Conservation (phyloP, 2,329 filamentous ascomycete genomes). For the Neofusicoccum parvum region DNA sequence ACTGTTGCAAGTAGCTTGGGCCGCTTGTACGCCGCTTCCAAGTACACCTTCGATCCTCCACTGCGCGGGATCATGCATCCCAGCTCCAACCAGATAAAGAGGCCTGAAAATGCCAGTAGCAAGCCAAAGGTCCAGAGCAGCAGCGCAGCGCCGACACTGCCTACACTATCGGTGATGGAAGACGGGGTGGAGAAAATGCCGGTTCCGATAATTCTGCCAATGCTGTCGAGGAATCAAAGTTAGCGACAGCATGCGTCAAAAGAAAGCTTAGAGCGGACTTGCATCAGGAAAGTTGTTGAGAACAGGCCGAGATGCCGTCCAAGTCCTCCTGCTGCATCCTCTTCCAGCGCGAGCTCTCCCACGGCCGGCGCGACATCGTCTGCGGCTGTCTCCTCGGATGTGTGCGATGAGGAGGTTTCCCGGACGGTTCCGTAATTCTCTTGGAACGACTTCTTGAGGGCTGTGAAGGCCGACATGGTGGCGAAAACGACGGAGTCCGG, state of each 20-base stretch:
- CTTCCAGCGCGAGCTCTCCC: slow-evolving; percentile 11
- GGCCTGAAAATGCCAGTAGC: slow-evolving; percentile 61
- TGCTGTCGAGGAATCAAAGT: neutral
- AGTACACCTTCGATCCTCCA: slow-evolving; percentile 69
- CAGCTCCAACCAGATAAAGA: slow-evolving; percentile 67
- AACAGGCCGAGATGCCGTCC: slow-evolving; percentile 18
- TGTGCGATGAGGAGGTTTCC: neutral
- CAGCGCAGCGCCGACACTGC: slow-evolving; percentile 66
- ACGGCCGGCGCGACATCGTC: neutral
- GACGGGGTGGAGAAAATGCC: slow-evolving; percentile 74
- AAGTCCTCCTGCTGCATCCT: slow-evolving; percentile 10
- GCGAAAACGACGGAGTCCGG: neutral
- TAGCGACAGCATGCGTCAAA: neutral
- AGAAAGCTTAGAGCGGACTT: neutral
- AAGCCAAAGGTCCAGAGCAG: slow-evolving; percentile 66
- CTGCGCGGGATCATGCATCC: slow-evolving; percentile 71
- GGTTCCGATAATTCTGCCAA: slow-evolving; percentile 63
- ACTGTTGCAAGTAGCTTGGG: slow-evolving; percentile 67
- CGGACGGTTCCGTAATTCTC: neutral
- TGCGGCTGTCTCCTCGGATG: neutral
- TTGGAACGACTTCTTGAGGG: neutral
- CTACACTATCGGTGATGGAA: slow-evolving; percentile 65
- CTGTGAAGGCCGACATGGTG: neutral
- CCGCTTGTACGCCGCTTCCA: slow-evolving; percentile 67
- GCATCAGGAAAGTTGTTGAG: slow-evolving; percentile 20